These are phyloP conservation scores for Pseudogymnoascus sp. DNA, from an alignment of 2,329 filamentous ascomycete species.

Conservation along the genomic window DNA sequence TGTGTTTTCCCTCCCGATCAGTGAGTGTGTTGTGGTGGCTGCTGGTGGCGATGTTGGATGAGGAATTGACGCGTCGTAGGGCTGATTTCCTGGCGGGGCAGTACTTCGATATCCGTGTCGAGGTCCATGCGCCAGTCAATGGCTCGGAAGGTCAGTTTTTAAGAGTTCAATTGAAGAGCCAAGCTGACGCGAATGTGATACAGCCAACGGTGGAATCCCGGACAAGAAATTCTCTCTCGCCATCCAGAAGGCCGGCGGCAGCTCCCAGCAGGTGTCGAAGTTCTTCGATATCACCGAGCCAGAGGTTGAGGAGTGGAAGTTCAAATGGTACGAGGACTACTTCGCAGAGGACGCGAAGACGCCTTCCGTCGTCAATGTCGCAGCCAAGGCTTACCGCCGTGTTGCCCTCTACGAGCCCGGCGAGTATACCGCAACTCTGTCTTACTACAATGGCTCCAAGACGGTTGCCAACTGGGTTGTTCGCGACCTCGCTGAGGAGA, in stretches of 20 bases:
- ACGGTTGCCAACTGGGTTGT: constrained; percentile 73
- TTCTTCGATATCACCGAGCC: constrained; percentile 67
- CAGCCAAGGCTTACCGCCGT: constrained; percentile 68
- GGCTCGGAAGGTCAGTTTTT: constrained; percentile 50
- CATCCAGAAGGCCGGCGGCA: constrained; percentile 55
- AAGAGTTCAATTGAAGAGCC: neutral
- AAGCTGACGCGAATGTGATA: constrained; percentile 22
- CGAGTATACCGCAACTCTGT: constrained; percentile 66
- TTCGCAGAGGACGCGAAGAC: constrained; percentile 65
- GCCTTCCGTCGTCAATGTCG: constrained; percentile 69
- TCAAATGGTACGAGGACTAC: constrained; percentile 77
- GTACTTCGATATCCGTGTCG: constrained; percentile 74
- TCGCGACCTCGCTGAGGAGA: constrained; percentile 57
- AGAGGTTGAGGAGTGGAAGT: constrained; percentile 70
- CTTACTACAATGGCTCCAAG: constrained; percentile 63
- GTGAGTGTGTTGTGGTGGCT: constrained; percentile 13
- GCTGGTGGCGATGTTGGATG: neutral
- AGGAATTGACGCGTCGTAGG: constrained; percentile 26
- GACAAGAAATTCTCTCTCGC: constrained; percentile 70
- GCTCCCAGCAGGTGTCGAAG: constrained; percentile 46
- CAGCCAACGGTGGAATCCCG: constrained; percentile 54
- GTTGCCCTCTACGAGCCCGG: constrained; percentile 72
- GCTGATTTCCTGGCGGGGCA: constrained; percentile 78
- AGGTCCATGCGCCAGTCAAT: constrained; percentile 74
- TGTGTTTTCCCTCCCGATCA: constrained; percentile 54